Evolutionary conservation across 495 filamentous ascomycete species (phyloP).

Genomic region (Xeromyces bisporus): DNA sequence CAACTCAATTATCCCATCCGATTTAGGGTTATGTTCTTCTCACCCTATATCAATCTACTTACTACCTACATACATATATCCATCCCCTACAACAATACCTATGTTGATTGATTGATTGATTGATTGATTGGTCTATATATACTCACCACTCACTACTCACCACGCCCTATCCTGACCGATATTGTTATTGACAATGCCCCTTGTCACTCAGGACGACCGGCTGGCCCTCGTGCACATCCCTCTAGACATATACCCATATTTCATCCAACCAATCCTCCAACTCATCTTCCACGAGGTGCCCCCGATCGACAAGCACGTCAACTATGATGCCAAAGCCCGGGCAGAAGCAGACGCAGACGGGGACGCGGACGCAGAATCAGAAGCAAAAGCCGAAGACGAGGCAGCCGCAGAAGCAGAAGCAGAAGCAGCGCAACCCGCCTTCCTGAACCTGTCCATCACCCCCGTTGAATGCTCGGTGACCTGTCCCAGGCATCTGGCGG

Average conservation of each 20-base stretch:
- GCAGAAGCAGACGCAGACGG: slow-evolving; percentile 14
- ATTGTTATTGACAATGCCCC: too few species aligned
- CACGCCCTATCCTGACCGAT: background rate
- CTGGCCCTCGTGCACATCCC: slow-evolving; percentile 87
- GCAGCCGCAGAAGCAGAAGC: too few species aligned
- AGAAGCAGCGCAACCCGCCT: slow-evolving; percentile 50
- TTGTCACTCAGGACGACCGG: slow-evolving; percentile 51
- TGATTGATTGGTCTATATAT: background rate
- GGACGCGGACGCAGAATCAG: slow-evolving; percentile 18
- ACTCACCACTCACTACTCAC: background rate
- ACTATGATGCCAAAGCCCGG: slow-evolving; percentile 16
- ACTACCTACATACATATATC: too few species aligned
- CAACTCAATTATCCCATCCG: too few species aligned
- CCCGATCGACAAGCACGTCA: slow-evolving; percentile 12
- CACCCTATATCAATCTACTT: too few species aligned
- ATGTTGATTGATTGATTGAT: too few species aligned
- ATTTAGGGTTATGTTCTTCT: too few species aligned
- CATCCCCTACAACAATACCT: too few species aligned
- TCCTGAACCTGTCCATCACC: slow-evolving; percentile 86
- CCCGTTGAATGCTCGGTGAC: slow-evolving; percentile 87
- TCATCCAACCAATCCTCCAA: slow-evolving; percentile 68
- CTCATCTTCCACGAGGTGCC: slow-evolving; percentile 55
- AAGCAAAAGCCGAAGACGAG: slow-evolving; percentile 18
- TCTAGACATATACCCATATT: slow-evolving; percentile 58
- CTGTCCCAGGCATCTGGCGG: slow-evolving; percentile 56